A percentile compares a stretch with the other conserved stretches of the same genome.
Evolutionary conservation across 2,329 filamentous ascomycete species (phyloP).

Genomic region (Colletotrichum endophyticum): DNA sequence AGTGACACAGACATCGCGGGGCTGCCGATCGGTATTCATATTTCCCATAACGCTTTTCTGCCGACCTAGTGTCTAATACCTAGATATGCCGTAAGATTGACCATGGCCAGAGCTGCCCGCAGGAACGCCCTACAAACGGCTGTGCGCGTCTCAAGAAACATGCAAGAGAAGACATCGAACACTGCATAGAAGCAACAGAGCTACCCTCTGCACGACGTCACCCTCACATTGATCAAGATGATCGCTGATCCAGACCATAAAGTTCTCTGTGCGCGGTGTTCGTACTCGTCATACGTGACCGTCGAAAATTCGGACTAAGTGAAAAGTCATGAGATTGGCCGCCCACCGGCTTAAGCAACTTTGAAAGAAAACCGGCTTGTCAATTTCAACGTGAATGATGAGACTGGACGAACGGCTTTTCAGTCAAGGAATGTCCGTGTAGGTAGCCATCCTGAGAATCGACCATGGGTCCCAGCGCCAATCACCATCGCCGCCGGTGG

Average conservation of each 20-base stretch:
- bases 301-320: background rate
- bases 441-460: background rate
- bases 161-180: background rate
- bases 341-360: background rate
- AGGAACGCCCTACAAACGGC: background rate
- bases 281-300: background rate
- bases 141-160: background rate
- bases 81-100: background rate
- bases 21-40: background rate
- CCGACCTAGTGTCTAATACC: background rate
- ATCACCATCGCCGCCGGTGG: background rate
- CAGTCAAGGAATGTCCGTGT: background rate
- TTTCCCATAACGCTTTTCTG: background rate
- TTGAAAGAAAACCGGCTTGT: background rate
- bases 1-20: background rate
- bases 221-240: background rate
- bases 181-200: background rate
- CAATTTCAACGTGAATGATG: background rate
- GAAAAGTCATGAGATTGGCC: background rate
- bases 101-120: background rate
- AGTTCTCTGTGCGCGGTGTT: background rate
- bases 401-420: conserved; percentile 8
- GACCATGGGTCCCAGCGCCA: background rate
- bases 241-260: background rate
- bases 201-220: background rate